Evolutionary conservation across 75 land plant genomes (phyloP), one percentile per base, ranked within the genome.

Genomic region (Larix kaempferi): DNA sequence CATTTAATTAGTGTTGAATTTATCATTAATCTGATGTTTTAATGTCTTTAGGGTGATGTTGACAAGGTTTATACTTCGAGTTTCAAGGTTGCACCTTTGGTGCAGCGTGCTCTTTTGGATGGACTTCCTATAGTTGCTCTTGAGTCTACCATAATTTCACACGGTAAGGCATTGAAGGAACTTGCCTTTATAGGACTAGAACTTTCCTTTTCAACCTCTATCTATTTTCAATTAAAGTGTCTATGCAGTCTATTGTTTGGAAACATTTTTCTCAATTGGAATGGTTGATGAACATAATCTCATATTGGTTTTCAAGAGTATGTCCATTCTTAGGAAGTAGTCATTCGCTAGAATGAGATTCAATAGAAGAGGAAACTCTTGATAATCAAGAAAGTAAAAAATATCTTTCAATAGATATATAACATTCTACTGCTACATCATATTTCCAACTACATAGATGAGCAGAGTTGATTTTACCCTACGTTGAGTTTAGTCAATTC

Each of bases 71-170:
- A 55, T 52, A 25, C 22, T 55, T 55, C 25, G 35, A 37, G n/a
- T 59, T 76, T 82, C 61, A 71, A 71, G 37, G 56, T 96, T 29
- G 81, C 89, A 61, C 81, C 85, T 2, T 78, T 86, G 19, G 99
- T 97, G 17, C 79, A 86, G 2, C 84, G 79, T 67, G 99, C 98
- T 39, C 80, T 97, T 15, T 77, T 77, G 8, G 67, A 52, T 49
- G 95, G 99, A 3, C 56, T 76, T 57, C 84, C 98, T 35, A 88
- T 97, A 74, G 94, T 97, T 87, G 99, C 99, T 55, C 83, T 97
- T 49, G 98, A 97, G 77, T 97, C 99, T 22, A 97, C 99, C 22
- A 95, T 97, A 25, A 93, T 97, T 59, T 93, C 98, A 29, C 99
- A 97, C 86, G 99, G 99, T 96, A 79, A 67, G 80, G 12, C 82